These are phyloP conservation scores for Tetraselmis chui DNA, from an alignment of 139 green algal genomes.

Conservation along the genomic window DNA sequence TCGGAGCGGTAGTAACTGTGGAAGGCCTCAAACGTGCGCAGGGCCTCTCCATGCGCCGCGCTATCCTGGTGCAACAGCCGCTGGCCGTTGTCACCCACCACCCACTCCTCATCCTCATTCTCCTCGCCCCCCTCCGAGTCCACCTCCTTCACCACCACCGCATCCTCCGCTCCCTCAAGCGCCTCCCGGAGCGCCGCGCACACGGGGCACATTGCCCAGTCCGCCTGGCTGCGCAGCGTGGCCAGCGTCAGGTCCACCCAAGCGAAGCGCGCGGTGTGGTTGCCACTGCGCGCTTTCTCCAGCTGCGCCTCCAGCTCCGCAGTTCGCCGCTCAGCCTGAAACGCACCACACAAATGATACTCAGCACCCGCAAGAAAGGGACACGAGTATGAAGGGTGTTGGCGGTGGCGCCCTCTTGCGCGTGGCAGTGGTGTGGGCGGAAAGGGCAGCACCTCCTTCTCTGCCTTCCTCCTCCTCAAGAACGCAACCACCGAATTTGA, in stretches of 20 bases:
- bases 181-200: no score
- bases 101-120: background rate
- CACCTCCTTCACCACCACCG: no score
- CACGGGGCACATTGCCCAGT: background rate
- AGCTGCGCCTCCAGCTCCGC: background rate
- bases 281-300: background rate
- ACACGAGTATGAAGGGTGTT: no score
- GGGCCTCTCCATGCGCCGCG: background rate
- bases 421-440: no score
- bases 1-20: background rate
- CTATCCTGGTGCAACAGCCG: background rate
- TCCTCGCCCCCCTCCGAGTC: no score
- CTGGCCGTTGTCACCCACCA: no score
- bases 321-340: background rate
- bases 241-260: background rate
- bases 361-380: no score
- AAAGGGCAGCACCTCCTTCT: background rate
- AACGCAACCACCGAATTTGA: background rate
- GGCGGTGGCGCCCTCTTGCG: no score
- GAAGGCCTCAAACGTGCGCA: background rate
- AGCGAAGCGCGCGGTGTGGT: background rate
- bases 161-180: no score
- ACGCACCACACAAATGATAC: no score
- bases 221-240: background rate
- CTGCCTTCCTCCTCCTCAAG: background rate